Percentiles rank a stretch among this genome's conserved stretches.
phyloP scores from a whole-genome alignment of 106 monocot species.

The Amphibolis antarctica region DNA sequence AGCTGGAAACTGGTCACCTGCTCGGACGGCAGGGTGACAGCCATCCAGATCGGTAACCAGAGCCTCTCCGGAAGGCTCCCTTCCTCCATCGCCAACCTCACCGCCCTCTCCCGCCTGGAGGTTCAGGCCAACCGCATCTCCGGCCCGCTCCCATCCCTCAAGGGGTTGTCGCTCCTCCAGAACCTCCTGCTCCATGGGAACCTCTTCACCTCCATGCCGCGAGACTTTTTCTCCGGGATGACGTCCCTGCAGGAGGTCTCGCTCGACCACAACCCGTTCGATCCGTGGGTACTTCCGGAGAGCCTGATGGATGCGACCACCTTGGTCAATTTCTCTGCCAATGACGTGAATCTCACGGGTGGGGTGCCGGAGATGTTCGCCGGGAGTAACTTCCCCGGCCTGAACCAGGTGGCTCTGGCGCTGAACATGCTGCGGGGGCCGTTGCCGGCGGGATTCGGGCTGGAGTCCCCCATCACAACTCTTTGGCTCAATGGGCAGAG shows the following conservation, averaged over 20 bases:
- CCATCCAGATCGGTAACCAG: conserved; percentile 43
- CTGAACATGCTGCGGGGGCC: conserved; percentile 24
- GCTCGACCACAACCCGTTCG: conserved; percentile 48
- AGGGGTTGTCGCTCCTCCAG: conserved; percentile 29
- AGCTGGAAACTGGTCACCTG: conserved; percentile 46
- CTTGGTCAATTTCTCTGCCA: conserved; percentile 56
- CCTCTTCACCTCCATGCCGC: conserved; percentile 39
- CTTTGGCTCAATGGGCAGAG: conserved; percentile 37
- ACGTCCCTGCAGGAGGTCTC: conserved; percentile 25
- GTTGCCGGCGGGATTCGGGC: conserved; percentile 22
- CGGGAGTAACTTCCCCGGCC: conserved; percentile 18
- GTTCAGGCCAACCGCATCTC: conserved; percentile 36
- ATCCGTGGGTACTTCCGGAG: conserved; percentile 32
- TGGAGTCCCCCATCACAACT: conserved; percentile 9
- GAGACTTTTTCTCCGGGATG: conserved; percentile 37
- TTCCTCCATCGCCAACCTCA: conserved; percentile 28
- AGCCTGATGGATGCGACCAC: conserved; percentile 13
- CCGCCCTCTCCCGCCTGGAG: conserved; percentile 42
- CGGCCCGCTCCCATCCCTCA: conserved; percentile 38
- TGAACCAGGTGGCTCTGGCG: conserved; percentile 21
- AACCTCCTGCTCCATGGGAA: conserved; percentile 46
- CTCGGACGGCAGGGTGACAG: conserved; percentile 26
- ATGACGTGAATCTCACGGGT: conserved; percentile 40
- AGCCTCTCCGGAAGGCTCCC: conserved; percentile 31
- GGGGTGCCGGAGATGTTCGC: conserved; percentile 24